Conservation (phyloP, 352 stramenopile species). For the Phytophthora vignae region DNA sequence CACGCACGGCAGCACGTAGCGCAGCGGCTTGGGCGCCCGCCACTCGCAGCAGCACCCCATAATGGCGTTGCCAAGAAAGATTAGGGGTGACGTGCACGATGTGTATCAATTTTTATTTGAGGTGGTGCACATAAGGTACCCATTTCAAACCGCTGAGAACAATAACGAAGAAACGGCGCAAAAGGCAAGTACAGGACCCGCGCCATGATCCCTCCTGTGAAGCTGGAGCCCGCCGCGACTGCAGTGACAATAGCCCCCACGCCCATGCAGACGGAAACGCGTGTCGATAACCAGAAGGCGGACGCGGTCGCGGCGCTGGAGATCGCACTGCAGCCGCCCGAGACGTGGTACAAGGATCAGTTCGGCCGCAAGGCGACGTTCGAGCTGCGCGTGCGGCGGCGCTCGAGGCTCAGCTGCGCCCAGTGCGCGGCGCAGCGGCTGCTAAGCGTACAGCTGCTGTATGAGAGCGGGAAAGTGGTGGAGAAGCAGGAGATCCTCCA, state of each 20-base stretch:
- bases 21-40: conserved; percentile 54
- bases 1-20: conserved; percentile 63
- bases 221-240: conserved; percentile 12
- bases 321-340: conserved; percentile 66
- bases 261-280: background rate
- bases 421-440: conserved; percentile 63
- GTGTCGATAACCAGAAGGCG: background rate
- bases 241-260: conserved; percentile 35
- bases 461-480: conserved; percentile 77
- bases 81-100: too few species aligned
- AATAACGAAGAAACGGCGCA: too few species aligned
- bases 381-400: conserved; percentile 50
- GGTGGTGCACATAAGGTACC: too few species aligned
- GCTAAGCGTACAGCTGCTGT: conserved; percentile 70
- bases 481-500: conserved; percentile 83
- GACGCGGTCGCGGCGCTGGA: conserved; percentile 52
- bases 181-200: background rate
- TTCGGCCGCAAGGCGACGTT: conserved; percentile 82
- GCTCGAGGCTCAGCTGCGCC: conserved; percentile 38
- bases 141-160: too few species aligned
- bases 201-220: conserved; percentile 33
- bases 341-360: conserved; percentile 85
- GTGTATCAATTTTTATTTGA: too few species aligned
- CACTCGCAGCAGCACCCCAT: conserved; percentile 80
- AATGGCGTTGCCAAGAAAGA: too few species aligned